A percentile compares a stretch with the other conserved stretches of the same genome.
Conservation (phyloP, 192 early-diverging fungal genomes). For the Chytriomyces confervae region DNA sequence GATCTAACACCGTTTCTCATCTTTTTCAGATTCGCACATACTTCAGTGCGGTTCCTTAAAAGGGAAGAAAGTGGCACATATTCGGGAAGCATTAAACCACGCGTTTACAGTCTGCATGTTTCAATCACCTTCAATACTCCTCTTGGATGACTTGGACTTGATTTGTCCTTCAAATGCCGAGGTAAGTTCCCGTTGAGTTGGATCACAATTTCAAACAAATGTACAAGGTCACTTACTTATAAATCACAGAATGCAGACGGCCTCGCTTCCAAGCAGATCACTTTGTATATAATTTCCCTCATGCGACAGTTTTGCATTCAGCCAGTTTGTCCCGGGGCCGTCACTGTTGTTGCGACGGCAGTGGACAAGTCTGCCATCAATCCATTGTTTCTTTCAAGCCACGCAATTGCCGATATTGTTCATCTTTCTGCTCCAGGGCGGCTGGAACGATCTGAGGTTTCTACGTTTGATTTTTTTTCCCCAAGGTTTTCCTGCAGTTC, state of each 20-base stretch:
- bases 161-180: conserved; percentile 76
- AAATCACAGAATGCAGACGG: conserved; percentile 65
- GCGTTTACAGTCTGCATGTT: conserved; percentile 71
- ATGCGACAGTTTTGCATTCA: conserved; percentile 47
- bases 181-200: conserved; percentile 38
- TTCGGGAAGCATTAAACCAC: conserved; percentile 65
- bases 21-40: conserved; percentile 62
- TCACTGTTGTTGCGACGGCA: conserved; percentile 68
- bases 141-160: conserved; percentile 79
- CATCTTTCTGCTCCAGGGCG: conserved; percentile 70
- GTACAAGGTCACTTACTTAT: neutral
- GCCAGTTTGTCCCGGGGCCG: conserved; percentile 39
- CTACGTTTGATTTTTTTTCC: conserved; percentile 36
- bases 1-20: conserved; percentile 2
- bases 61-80: conserved; percentile 60
- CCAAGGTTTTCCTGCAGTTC: neutral
- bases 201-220: neutral
- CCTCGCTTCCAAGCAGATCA: conserved; percentile 65
- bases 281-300: conserved; percentile 69
- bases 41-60: conserved; percentile 72
- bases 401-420: conserved; percentile 67
- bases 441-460: conserved; percentile 66
- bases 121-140: conserved; percentile 72
- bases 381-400: conserved; percentile 61
- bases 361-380: conserved; percentile 66